A percentile compares a stretch with the other conserved stretches of the same genome.
Evolutionary conservation across 148 eudicot species (phyloP).

Genomic region (Silene conica): DNA sequence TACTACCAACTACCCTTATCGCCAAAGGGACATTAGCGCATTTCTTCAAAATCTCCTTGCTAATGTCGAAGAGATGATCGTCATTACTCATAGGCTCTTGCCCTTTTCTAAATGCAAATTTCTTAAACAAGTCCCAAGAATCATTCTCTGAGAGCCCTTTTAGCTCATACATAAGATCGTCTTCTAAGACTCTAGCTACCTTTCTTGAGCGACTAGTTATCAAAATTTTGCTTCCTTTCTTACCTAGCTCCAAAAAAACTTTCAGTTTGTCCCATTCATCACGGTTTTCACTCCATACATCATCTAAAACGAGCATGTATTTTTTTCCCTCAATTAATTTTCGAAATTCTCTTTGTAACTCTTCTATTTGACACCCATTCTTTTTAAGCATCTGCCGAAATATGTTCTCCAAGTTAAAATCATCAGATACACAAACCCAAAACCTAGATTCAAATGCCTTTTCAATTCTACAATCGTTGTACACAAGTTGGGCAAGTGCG

Average conservation of each 20-base stretch:
- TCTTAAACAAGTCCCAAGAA: neutral
- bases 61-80: neutral
- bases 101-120: constrained; percentile 9
- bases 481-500: constrained; percentile 9
- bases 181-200: no score
- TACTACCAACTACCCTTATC: no score
- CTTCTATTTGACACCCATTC: neutral
- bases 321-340: constrained; percentile 3
- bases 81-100: neutral
- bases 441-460: neutral
- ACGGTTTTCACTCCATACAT: neutral
- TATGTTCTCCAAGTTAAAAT: constrained; percentile 5
- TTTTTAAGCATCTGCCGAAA: neutral
- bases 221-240: neutral
- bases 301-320: neutral
- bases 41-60: constrained; percentile 3
- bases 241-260: neutral
- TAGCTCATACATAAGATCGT: no score
- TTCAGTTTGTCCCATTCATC: neutral
- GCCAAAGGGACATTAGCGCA: no score
- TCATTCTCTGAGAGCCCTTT: neutral
- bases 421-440: constrained; percentile 10
- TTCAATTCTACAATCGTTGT: neutral
- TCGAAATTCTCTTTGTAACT: neutral
- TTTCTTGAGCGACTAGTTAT: no score